phyloP scores from a whole-genome alignment of 176 grass and related monocot genomes.

The Chrysopogon serrulatus region DNA sequence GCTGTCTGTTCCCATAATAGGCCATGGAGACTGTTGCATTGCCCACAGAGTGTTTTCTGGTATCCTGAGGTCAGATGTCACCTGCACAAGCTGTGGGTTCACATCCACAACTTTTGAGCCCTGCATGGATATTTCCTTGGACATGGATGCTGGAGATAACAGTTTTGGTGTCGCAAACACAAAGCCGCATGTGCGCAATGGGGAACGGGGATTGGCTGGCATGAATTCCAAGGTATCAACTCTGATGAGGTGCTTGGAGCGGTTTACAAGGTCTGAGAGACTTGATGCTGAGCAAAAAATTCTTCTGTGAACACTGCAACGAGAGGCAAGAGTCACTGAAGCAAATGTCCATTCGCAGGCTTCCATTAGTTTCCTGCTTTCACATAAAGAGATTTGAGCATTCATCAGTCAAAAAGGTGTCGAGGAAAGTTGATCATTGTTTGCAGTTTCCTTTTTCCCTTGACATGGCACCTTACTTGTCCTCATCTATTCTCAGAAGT shows the following conservation, averaged over 20 bases:
- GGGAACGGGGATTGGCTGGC: slow-evolving; percentile 34
- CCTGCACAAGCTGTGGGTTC: slow-evolving; percentile 88
- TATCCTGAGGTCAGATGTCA: slow-evolving; percentile 94
- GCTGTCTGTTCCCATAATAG: slow-evolving; percentile 22
- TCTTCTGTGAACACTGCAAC: slow-evolving; percentile 88
- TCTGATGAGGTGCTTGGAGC: slow-evolving; percentile 88
- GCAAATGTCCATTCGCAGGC: slow-evolving; percentile 97
- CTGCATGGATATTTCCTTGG: slow-evolving; percentile 88
- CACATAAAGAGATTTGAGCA: slow-evolving; percentile 98
- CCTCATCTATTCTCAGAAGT: slow-evolving; percentile 83
- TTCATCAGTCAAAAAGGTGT: slow-evolving; percentile 72
- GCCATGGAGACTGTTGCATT: slow-evolving; percentile 93
- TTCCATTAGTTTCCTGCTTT: slow-evolving; percentile 90
- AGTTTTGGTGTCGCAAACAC: slow-evolving; percentile 20
- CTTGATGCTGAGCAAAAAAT: slow-evolving; percentile 88
- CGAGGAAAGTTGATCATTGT: slow-evolving; percentile 81
- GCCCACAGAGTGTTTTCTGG: slow-evolving; percentile 94
- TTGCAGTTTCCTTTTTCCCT: slow-evolving; percentile 93
- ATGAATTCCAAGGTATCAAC: slow-evolving; percentile 48
- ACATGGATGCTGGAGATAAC: slow-evolving; percentile 53
- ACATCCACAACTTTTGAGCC: slow-evolving; percentile 99
- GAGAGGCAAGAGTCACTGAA: slow-evolving; percentile 93
- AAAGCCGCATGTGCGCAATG: slow-evolving; percentile 51
- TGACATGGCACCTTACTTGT: slow-evolving; percentile 86
- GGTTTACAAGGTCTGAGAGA: slow-evolving; percentile 93